These are phyloP conservation scores for Aurantiochytrium sp. DNA, from an alignment of 108 stramenopile genomes.

Conservation along the genomic window DNA sequence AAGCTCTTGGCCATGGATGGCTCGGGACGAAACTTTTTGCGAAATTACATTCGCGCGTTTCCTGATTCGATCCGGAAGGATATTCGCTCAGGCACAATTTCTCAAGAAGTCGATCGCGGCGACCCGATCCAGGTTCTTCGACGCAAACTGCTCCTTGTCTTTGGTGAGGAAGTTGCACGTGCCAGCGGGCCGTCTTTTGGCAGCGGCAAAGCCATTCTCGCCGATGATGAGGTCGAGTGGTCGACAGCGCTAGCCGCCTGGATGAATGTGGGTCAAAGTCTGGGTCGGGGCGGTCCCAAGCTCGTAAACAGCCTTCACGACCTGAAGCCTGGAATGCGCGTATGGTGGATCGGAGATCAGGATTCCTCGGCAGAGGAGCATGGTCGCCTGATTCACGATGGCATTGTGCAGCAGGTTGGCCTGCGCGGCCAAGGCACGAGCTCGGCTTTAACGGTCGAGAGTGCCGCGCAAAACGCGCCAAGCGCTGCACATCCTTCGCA, in stretches of 20 bases:
- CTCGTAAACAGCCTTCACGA: neutral
- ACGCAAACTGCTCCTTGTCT: neutral
- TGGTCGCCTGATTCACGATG: neutral
- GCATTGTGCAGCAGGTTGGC: neutral
- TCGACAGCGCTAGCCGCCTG: neutral
- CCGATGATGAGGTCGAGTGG: neutral
- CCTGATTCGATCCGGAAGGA: neutral
- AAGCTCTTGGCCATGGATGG: conserved; percentile 11
- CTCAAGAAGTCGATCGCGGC: neutral
- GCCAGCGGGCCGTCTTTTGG: neutral
- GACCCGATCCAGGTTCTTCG: neutral
- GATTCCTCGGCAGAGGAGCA: neutral
- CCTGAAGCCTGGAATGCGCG: neutral
- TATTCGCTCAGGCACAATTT: neutral
- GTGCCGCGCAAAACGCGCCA: no score
- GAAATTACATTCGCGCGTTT: conserved; percentile 3
- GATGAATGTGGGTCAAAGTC: neutral
- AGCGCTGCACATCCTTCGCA: neutral
- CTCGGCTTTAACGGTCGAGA: neutral
- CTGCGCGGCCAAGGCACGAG: neutral
- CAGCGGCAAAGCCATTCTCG: no score
- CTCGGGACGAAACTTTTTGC: conserved; percentile 6
- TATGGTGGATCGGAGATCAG: neutral
- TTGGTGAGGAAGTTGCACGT: neutral
- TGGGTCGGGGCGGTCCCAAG: neutral